phyloP scores from a whole-genome alignment of 129 eudicot genomes.

The Chrysanthemum makinoi region DNA sequence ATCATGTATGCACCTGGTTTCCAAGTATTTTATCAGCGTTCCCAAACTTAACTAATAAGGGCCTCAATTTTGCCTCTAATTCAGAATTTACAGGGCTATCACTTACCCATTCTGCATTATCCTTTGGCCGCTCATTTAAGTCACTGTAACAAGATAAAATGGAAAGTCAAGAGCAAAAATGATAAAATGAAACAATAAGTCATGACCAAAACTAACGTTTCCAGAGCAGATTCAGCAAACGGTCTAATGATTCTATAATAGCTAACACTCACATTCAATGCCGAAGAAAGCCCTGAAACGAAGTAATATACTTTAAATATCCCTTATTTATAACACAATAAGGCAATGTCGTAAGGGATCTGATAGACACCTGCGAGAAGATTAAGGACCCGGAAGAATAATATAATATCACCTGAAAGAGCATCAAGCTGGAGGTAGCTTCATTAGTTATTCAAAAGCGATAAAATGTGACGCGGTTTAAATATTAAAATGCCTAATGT shows the following conservation, averaged over 20 bases:
- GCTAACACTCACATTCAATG: constrained; percentile 62
- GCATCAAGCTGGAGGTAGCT: constrained; percentile 78
- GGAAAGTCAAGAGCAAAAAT: not conserved
- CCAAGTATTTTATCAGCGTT: not conserved
- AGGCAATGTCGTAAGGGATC: constrained; percentile 16
- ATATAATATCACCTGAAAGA: constrained; percentile 87
- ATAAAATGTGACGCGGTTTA: constrained; percentile 7
- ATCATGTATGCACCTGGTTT: too few species aligned
- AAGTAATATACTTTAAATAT: constrained; percentile 21
- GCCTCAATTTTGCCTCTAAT: constrained; percentile 68
- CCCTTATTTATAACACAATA: constrained; percentile 3
- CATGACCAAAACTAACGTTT: constrained; percentile 45
- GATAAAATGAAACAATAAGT: not conserved
- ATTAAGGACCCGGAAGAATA: constrained; percentile 83
- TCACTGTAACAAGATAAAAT: constrained; percentile 46
- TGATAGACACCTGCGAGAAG: constrained; percentile 74
- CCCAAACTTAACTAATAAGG: constrained; percentile 63
- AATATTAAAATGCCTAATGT: too few species aligned
- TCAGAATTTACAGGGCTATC: constrained; percentile 65
- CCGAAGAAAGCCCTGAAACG: constrained; percentile 80
- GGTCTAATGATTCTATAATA: constrained; percentile 91
- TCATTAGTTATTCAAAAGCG: constrained; percentile 32
- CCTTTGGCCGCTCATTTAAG: constrained; percentile 46
- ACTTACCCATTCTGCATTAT: constrained; percentile 59
- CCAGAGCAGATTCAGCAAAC: constrained; percentile 88